These are phyloP conservation scores for Stellera chamaejasme DNA, from an alignment of 345 rosid genomes.

Conservation along the genomic window DNA sequence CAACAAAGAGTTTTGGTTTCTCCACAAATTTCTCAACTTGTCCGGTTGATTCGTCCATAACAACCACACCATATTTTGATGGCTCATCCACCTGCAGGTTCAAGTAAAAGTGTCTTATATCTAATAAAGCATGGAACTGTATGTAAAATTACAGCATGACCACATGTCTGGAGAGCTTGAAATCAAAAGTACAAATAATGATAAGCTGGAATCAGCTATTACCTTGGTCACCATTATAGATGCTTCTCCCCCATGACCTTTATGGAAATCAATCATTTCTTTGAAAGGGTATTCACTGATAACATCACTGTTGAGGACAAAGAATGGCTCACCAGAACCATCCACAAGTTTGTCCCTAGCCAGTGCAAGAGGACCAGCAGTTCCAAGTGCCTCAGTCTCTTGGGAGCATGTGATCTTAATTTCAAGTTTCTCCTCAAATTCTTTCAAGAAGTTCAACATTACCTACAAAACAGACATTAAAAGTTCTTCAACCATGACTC, in stretches of 20 bases:
- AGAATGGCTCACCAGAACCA: slow-evolving; percentile 63
- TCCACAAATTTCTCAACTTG: slow-evolving; percentile 64
- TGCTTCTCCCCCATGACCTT: slow-evolving; percentile 67
- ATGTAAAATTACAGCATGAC: not conserved
- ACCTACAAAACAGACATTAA: slow-evolving; percentile 25
- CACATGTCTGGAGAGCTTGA: not conserved
- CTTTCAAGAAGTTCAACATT: slow-evolving; percentile 67
- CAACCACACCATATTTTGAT: slow-evolving; percentile 78
- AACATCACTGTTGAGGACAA: slow-evolving; percentile 81
- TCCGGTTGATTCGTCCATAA: slow-evolving; percentile 62
- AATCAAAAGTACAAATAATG: not conserved
- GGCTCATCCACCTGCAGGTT: slow-evolving; percentile 65
- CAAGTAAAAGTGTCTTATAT: not conserved
- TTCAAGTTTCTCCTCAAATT: slow-evolving; percentile 61
- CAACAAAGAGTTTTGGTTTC: slow-evolving; percentile 69
- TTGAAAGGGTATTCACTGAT: slow-evolving; percentile 68
- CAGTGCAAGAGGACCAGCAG: slow-evolving; percentile 78
- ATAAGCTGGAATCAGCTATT: slow-evolving; percentile 3
- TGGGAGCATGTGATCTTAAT: slow-evolving; percentile 75
- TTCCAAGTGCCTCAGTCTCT: slow-evolving; percentile 84
- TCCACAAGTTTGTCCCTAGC: slow-evolving; percentile 65
- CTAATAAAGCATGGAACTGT: too few species aligned
- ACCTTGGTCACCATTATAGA: slow-evolving; percentile 89
- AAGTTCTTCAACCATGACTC: not conserved
- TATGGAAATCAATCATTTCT: slow-evolving; percentile 64